Conservation (phyloP, 352 stramenopile species). For the Peronospora farinosa region DNA sequence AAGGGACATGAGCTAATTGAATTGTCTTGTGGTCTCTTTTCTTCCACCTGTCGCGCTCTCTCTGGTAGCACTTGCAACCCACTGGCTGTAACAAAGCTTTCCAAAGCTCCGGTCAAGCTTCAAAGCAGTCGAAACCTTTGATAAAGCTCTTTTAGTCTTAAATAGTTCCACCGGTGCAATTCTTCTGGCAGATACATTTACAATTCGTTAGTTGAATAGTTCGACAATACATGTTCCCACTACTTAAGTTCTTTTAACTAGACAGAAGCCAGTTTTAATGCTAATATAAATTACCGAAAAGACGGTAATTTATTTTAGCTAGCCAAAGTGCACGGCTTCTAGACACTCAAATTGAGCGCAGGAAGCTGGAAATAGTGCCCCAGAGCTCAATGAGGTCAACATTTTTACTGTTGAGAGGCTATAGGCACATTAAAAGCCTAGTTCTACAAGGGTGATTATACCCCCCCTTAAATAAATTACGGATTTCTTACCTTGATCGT, state of each 20-base stretch:
- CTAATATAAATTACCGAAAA: slow-evolving; percentile 24
- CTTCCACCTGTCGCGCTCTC: slow-evolving; percentile 2
- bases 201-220: slow-evolving; percentile 11
- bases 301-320: slow-evolving; percentile 31
- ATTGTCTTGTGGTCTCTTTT: slow-evolving; percentile 8
- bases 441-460: not conserved
- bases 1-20: slow-evolving; percentile 45
- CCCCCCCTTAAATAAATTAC: slow-evolving; percentile 33
- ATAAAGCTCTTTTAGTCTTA: too few species aligned
- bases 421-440: not conserved
- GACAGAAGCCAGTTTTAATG: not conserved
- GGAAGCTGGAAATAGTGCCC: slow-evolving; percentile 3
- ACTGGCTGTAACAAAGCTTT: slow-evolving; percentile 2
- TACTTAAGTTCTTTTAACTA: not conserved
- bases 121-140: not conserved
- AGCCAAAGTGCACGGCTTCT: not conserved
- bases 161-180: slow-evolving; percentile 1
- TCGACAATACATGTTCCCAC: slow-evolving; percentile 13
- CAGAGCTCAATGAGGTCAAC: not conserved
- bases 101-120: slow-evolving; percentile 4
- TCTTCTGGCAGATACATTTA: slow-evolving; percentile 1
- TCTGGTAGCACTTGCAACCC: slow-evolving; percentile 8
- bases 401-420: not conserved
- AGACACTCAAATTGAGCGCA: slow-evolving; percentile 5
- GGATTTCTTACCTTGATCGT: slow-evolving; percentile 34